Percentiles rank a stretch among this genome's conserved stretches.
These are phyloP conservation scores for Globisporangium viniferum DNA, from an alignment of 352 stramenopile genomes.

Conservation along the genomic window DNA sequence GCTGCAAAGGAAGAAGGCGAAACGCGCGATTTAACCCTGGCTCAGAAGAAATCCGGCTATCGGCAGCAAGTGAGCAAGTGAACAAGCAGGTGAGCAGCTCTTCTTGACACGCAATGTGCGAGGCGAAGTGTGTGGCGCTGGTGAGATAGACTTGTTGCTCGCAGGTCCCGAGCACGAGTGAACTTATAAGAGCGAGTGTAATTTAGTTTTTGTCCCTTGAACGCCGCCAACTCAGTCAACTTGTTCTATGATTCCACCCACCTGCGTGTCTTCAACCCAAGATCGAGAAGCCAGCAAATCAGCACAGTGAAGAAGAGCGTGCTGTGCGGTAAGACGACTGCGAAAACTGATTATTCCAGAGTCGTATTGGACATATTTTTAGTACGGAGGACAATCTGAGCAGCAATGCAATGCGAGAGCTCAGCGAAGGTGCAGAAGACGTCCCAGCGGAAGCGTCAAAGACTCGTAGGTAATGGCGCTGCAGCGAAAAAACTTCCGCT, in stretches of 20 bases:
- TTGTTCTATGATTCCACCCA: too few relatives aligned
- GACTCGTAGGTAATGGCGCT: slow-evolving; percentile 21
- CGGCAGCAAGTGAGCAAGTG: too few relatives aligned
- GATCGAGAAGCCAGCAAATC: background rate
- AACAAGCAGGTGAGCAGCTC: too few relatives aligned
- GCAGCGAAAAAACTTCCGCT: slow-evolving; percentile 70
- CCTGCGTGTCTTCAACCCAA: background rate
- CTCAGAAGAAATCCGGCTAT: background rate
- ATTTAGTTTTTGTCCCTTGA: slow-evolving; percentile 14
- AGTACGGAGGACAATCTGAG: background rate
- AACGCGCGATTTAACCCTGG: background rate
- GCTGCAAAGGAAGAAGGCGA: slow-evolving; percentile 17
- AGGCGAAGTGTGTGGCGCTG: background rate
- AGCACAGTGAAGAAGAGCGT: too few relatives aligned
- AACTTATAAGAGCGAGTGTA: slow-evolving; percentile 13
- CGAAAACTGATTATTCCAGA: too few relatives aligned
- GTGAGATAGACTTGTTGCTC: background rate
- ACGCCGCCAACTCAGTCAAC: background rate
- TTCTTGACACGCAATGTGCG: too few relatives aligned
- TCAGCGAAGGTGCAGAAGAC: too few relatives aligned
- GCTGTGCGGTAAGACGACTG: too few relatives aligned
- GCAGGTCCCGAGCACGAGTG: background rate
- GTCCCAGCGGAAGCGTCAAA: background rate
- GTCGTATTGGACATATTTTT: too few relatives aligned
- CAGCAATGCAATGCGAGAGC: background rate